Percentiles rank a stretch among this genome's conserved stretches.
phyloP scores from a whole-genome alignment of 1,284 basidiomycete genomes.

The Ganoderma lucidum region DNA sequence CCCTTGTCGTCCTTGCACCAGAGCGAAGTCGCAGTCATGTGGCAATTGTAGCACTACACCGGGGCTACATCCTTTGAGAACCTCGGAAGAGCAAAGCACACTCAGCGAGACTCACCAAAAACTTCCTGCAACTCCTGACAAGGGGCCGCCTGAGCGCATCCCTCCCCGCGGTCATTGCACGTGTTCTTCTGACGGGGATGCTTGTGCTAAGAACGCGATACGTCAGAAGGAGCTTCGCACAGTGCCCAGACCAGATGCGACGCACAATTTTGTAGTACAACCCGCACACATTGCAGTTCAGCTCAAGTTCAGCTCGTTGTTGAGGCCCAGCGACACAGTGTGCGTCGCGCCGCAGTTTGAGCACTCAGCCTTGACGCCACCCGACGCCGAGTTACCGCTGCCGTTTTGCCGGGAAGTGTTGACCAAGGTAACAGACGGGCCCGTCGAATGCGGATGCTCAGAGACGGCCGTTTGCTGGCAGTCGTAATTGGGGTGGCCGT shows the following conservation, averaged over 20 bases:
- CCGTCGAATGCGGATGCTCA: slow-evolving; percentile 67
- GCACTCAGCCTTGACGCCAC: slow-evolving; percentile 85
- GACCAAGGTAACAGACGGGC: slow-evolving; percentile 68
- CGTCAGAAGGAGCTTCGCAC: slow-evolving; percentile 16
- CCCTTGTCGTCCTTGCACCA: slow-evolving; percentile 93
- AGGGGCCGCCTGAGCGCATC: slow-evolving; percentile 63
- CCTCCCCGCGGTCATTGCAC: slow-evolving; percentile 75
- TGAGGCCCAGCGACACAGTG: slow-evolving; percentile 83
- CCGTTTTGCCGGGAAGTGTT: slow-evolving; percentile 47
- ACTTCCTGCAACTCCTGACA: slow-evolving; percentile 57
- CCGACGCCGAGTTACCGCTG: slow-evolving; percentile 58
- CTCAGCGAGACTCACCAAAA: slow-evolving; percentile 40
- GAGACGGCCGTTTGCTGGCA: slow-evolving; percentile 57
- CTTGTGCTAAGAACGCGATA: slow-evolving; percentile 64
- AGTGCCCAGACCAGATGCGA: slow-evolving; percentile 22
- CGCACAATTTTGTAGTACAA: slow-evolving; percentile 80
- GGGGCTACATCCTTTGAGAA: slow-evolving; percentile 37
- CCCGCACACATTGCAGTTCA: slow-evolving; percentile 86
- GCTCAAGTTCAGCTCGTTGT: too few relatives aligned
- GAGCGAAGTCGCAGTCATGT: slow-evolving; percentile 89
- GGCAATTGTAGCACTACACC: slow-evolving; percentile 90
- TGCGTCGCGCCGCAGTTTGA: slow-evolving; percentile 86
- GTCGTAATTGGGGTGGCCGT: slow-evolving; percentile 20
- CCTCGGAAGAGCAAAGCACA: slow-evolving; percentile 15
- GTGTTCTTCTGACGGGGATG: slow-evolving; percentile 85